Percentiles rank a stretch among this genome's conserved stretches.
Conservation (phyloP, 495 filamentous ascomycete genomes). For the Podospora australis region DNA sequence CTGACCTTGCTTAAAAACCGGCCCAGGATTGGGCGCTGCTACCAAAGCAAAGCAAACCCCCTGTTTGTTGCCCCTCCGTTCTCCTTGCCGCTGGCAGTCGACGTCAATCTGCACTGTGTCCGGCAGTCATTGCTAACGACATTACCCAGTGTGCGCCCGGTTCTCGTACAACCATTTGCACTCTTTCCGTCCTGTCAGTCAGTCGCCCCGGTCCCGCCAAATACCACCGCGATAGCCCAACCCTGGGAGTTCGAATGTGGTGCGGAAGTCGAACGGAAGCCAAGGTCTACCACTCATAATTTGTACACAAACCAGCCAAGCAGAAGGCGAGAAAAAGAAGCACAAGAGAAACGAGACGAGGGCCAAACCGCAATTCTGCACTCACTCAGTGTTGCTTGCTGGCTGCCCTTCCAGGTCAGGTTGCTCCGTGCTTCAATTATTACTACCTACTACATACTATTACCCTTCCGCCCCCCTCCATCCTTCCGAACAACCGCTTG, state of each 20-base stretch:
- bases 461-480: neutral
- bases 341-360: slow-evolving; percentile 8
- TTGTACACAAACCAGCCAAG: slow-evolving; percentile 4
- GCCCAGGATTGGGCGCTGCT: too few species aligned
- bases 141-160: slow-evolving; percentile 15
- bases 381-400: neutral
- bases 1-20: too few species aligned
- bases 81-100: neutral
- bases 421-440: slow-evolving; percentile 23
- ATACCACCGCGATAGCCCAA: neutral
- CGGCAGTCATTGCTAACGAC: slow-evolving; percentile 9
- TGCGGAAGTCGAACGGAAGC: too few species aligned
- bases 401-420: too few species aligned
- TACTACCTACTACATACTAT: neutral
- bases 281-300: neutral
- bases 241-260: too few species aligned
- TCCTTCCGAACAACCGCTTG: too few species aligned
- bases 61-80: neutral
- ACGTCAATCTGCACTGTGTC: slow-evolving; percentile 19
- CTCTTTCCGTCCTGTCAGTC: slow-evolving; percentile 4
- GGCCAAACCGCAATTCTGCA: slow-evolving; percentile 28
- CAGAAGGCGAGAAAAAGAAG: slow-evolving; percentile 6
- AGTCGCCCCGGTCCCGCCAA: slow-evolving; percentile 12
- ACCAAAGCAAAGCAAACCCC: too few species aligned
- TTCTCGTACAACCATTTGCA: too few species aligned